A percentile compares a stretch with the other conserved stretches of the same genome.
Evolutionary conservation across 129 eudicot genomes (phyloP).

Genomic region (Artemisia argyi): DNA sequence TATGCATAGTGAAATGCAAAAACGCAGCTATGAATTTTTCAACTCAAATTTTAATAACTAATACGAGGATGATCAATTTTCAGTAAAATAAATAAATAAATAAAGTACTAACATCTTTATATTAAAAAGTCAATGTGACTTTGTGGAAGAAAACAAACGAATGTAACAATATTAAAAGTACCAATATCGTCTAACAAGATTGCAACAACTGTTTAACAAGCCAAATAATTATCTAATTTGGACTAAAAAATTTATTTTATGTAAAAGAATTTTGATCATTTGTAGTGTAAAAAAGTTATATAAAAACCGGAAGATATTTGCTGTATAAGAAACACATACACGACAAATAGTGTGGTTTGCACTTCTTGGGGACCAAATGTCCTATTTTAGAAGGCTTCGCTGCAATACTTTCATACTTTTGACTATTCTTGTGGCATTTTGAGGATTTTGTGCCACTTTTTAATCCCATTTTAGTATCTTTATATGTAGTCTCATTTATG

Average conservation of each 20-base stretch:
- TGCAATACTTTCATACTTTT: constrained; percentile 30
- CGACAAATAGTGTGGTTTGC: constrained; percentile 28
- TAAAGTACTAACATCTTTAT: not conserved
- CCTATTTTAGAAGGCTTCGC: constrained; percentile 31
- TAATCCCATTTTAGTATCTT: constrained; percentile 27
- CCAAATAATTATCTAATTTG: not conserved
- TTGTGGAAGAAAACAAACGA: not conserved
- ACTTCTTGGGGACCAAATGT: constrained; percentile 24
- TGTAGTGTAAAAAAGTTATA: not conserved
- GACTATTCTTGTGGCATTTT: constrained; percentile 32
- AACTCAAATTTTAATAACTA: no score
- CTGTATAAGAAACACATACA: constrained; percentile 25
- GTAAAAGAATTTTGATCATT: no score
- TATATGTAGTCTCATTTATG: not conserved
- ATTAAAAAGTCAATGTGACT: not conserved
- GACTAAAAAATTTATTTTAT: no score
- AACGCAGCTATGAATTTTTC: no score
- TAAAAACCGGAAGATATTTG: constrained; percentile 5
- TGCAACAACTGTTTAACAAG: not conserved
- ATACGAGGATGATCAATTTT: no score
- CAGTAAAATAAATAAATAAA: no score
- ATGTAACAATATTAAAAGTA: not conserved
- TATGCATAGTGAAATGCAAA: no score
- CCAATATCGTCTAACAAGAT: not conserved
- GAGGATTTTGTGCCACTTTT: constrained; percentile 28